These are phyloP conservation scores for Pichia norvegensis DNA, from an alignment of 1,139 yeast species.

Conservation along the genomic window DNA sequence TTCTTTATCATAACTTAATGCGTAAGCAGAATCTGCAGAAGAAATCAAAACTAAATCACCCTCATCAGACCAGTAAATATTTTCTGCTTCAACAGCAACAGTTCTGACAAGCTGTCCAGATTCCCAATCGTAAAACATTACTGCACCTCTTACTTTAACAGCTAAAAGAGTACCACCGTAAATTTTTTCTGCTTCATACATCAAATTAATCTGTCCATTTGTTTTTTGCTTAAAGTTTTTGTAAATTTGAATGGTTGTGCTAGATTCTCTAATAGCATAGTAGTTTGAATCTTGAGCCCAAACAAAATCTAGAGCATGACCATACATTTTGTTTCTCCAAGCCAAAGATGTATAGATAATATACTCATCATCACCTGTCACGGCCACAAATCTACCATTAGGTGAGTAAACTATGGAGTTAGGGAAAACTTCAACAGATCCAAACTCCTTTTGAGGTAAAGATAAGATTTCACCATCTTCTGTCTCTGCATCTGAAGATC, in stretches of 20 bases:
- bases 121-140: slow-evolving; percentile 93
- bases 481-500: slow-evolving; percentile 51
- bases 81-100: slow-evolving; percentile 72
- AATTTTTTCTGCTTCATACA: slow-evolving; percentile 70
- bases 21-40: slow-evolving; percentile 63
- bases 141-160: slow-evolving; percentile 70
- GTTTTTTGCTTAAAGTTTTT: slow-evolving; percentile 80
- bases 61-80: slow-evolving; percentile 87
- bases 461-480: slow-evolving; percentile 79
- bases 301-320: slow-evolving; percentile 81
- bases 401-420: slow-evolving; percentile 85
- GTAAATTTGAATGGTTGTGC: slow-evolving; percentile 58
- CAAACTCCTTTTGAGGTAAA: slow-evolving; percentile 79
- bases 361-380: slow-evolving; percentile 96
- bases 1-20: slow-evolving; percentile 65
- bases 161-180: slow-evolving; percentile 85
- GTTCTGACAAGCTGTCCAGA: slow-evolving; percentile 75
- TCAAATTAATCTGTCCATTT: slow-evolving; percentile 53
- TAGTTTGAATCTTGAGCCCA: slow-evolving; percentile 91
- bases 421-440: slow-evolving; percentile 88
- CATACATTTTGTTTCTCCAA: slow-evolving; percentile 94
- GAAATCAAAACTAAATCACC: slow-evolving; percentile 82
- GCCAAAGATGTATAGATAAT: slow-evolving; percentile 94
- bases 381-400: slow-evolving; percentile 94
- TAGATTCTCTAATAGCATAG: slow-evolving; percentile 74